Conservation (phyloP, 2,329 filamentous ascomycete genomes). For the Berkeleyomyces basicola region DNA sequence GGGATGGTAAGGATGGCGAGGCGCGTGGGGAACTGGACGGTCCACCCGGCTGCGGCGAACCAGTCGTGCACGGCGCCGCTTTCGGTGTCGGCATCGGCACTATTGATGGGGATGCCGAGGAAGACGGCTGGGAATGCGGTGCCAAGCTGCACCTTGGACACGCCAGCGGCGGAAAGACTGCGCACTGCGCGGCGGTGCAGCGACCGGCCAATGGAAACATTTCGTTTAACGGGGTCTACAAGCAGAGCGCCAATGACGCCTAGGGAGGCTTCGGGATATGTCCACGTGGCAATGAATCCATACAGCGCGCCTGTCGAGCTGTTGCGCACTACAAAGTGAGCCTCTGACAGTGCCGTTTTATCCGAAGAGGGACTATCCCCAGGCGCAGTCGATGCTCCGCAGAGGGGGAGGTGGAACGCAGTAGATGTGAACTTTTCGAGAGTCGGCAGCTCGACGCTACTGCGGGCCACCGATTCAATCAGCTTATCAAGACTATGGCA, state of each 20-base stretch:
- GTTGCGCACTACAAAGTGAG: slow-evolving; percentile 85
- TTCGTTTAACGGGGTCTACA: slow-evolving; percentile 72
- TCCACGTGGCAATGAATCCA: slow-evolving; percentile 60
- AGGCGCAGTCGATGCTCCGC: slow-evolving; percentile 23
- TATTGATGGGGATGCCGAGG: slow-evolving; percentile 54
- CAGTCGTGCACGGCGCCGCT: slow-evolving; percentile 43
- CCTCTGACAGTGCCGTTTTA: slow-evolving; percentile 42
- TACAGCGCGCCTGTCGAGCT: slow-evolving; percentile 83
- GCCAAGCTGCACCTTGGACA: slow-evolving; percentile 70
- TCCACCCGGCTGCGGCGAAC: slow-evolving; percentile 87
- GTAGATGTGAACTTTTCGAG: slow-evolving; percentile 52
- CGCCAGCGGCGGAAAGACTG: slow-evolving; percentile 47
- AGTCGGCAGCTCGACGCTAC: slow-evolving; percentile 49
- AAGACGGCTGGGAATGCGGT: slow-evolving; percentile 72
- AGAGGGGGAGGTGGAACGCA: slow-evolving; percentile 50
- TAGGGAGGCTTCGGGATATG: slow-evolving; percentile 57
- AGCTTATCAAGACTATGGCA: slow-evolving; percentile 56
- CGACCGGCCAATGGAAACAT: slow-evolving; percentile 78
- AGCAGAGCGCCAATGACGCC: slow-evolving; percentile 76
- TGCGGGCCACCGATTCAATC: slow-evolving; percentile 51
- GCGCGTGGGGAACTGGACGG: slow-evolving; percentile 42
- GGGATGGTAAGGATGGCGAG: slow-evolving; percentile 54
- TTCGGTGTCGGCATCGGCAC: slow-evolving; percentile 14
- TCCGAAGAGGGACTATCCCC: not conserved
- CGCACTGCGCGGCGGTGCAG: slow-evolving; percentile 74